A percentile compares a stretch with the other conserved stretches of the same genome.
Evolutionary conservation across 441 rosid genomes (phyloP).

Genomic region (Euphorbia celastroides): DNA sequence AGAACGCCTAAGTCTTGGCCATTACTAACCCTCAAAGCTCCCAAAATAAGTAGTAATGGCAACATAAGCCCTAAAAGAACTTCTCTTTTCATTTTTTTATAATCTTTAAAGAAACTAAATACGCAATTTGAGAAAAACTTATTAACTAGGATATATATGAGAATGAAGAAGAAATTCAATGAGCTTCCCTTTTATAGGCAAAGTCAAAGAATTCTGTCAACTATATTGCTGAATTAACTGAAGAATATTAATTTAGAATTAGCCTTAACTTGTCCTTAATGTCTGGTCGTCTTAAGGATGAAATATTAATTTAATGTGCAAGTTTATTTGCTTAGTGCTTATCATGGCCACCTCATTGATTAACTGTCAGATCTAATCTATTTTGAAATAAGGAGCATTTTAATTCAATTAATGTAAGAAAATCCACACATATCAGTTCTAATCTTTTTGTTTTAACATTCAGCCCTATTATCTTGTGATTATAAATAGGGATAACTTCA

Average conservation of each 20-base stretch:
- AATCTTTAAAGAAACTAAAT: neutral
- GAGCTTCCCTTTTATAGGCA: neutral
- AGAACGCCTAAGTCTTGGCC: neutral
- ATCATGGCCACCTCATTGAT: neutral
- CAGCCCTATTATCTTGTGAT: too few species aligned
- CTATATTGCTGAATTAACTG: neutral
- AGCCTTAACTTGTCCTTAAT: slow-evolving; percentile 4
- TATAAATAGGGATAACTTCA: too few species aligned
- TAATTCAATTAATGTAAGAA: too few species aligned
- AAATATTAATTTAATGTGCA: neutral
- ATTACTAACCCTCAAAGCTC: neutral
- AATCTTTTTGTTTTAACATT: too few species aligned
- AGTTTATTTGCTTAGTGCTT: neutral
- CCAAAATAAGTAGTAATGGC: neutral
- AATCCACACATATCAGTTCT: too few species aligned
- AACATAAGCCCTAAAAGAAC: neutral
- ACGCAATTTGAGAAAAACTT: neutral
- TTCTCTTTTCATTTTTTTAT: neutral
- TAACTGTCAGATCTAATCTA: neutral
- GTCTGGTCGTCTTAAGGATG: neutral
- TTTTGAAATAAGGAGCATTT: too few species aligned
- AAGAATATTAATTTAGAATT: neutral
- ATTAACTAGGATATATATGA: neutral
- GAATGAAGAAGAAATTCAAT: neutral
- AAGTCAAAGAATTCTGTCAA: neutral